A percentile compares a stretch with the other conserved stretches of the same genome.
Evolutionary conservation across 2,329 filamentous ascomycete species (phyloP).

Genomic region (Botrytis tulipae): DNA sequence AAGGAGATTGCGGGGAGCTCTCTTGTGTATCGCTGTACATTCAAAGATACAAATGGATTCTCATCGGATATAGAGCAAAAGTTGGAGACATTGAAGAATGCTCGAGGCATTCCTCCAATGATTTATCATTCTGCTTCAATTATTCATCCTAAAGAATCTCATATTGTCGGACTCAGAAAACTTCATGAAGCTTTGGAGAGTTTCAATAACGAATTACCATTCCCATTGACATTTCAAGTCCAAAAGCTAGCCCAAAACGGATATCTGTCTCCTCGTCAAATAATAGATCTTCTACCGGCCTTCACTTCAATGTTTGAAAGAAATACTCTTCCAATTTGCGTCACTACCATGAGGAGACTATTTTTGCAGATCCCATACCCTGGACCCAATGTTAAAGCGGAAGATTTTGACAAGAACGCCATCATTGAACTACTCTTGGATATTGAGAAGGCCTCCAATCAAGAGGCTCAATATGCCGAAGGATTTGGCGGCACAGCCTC

Average conservation of each 20-base stretch:
- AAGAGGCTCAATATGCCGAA: slow-evolving; percentile 22
- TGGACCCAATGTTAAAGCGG: slow-evolving; percentile 49
- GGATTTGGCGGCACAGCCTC: slow-evolving; percentile 33
- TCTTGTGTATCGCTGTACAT: slow-evolving; percentile 49
- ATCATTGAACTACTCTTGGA: slow-evolving; percentile 45
- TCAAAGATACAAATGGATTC: slow-evolving; percentile 25
- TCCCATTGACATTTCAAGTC: slow-evolving; percentile 59
- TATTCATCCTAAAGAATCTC: slow-evolving; percentile 22
- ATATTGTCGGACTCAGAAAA: slow-evolving; percentile 24
- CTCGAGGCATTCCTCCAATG: slow-evolving; percentile 38
- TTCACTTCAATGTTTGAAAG: slow-evolving; percentile 34
- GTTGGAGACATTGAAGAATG: slow-evolving; percentile 34
- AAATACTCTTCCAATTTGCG: slow-evolving; percentile 45
- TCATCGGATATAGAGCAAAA: slow-evolving; percentile 34
- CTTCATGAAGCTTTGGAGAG: slow-evolving; percentile 32
- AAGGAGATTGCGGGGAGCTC: slow-evolving; percentile 45
- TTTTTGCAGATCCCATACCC: slow-evolving; percentile 54
- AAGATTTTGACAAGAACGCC: slow-evolving; percentile 41
- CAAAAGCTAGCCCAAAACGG: slow-evolving; percentile 62
- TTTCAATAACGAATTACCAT: slow-evolving; percentile 43
- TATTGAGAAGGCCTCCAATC: slow-evolving; percentile 42
- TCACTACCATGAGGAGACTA: slow-evolving; percentile 53
- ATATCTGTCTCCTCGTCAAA: slow-evolving; percentile 56
- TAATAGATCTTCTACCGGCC: slow-evolving; percentile 47
- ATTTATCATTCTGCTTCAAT: slow-evolving; percentile 29